Evolutionary conservation across 257 asterid genomes (phyloP), one percentile per base, ranked within the genome.

Genomic region (Plantago elongata): DNA sequence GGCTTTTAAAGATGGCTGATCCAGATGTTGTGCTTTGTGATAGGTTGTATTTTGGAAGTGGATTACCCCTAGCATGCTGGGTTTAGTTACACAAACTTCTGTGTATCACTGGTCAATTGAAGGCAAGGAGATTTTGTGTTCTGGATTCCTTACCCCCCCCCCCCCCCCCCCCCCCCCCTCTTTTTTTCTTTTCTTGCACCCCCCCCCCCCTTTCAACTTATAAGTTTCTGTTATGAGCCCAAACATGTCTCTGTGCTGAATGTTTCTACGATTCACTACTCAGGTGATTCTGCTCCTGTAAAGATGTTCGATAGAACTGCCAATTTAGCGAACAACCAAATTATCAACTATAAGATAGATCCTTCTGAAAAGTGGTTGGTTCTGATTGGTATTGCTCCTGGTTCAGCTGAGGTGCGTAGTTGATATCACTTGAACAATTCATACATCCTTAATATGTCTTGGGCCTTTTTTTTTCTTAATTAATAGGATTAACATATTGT

Each of bases 321-420:
- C 67, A 90, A 90, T 77, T 74, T 90, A 65, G 70, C 93, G 1
- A 87, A 76, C 84, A 90, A 90, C 60, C 97, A 87, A 71, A 87
- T 90, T 50, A 90, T 90, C 74, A 90, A 90, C 75, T 90, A 90
- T 67, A 80, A 87, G 57, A 85, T 96, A 13, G 97, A 90, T 61
- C 95, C 95, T 66, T 77, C 97, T 42, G 97, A 85, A 70, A 90
- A 90, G 76, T 90, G 97, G 97, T 69, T 90, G 95, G 97, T 90
- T 69, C 74, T 90, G 84, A 82, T 87, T 57, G 97, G 97, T 70
- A 90, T 90, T 44, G 87, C 96, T 50, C 97, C 97, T 63, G 97
- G 97, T 48, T 77, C 96, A 34, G 82, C 96, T 1, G 97, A 90
- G 90, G 97, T 90, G 67, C 15, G 79, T 71, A 68, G 54, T 66